Base-by-base conservation (phyloP, 441 rosid genomes). In the Breynia disticha region DNA sequence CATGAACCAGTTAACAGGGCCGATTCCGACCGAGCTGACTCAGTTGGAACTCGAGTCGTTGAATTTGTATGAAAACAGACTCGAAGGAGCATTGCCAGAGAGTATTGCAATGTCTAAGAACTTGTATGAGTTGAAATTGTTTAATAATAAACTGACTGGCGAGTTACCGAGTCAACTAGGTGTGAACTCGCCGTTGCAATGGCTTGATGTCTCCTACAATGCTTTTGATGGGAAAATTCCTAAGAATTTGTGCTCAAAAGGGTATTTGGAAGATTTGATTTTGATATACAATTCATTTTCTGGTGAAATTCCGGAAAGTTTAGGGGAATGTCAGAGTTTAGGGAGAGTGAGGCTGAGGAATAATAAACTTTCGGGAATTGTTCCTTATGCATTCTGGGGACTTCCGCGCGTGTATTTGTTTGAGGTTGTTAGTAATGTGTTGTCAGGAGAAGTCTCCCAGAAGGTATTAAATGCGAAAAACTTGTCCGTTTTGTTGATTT, bases 351-450 rank as follows among this genome's bases (percentile, higher is more conserved):
- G 99, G 57, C 63, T 94, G 41, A 79, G 78, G 8, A 64, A 62
- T 62, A 94, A 94, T 64, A 67, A 39, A 53, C 71, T 94, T 12
- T 71, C 87, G 11, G 99, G 97, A 10, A 59, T 56, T 17, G 79
- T 94, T 50, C 96, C 99, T 9, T 37, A 61, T 4, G 79, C 75
- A 2, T 67, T 93, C 45, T 93, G 97, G 98, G 97, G 98, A n/a
- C 76, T 93, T 48, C 93, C 97, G 10, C 71, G 69, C 6, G 80
- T 89, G 5, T 77, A 75, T 68, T 68, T 93, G 74, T 72, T 89
- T 28, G 96, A 86, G 63, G 81, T 89, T 0, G 61, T 39, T 9
- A 72, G 67, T 17, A 89, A 89, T 62, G 72, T 76, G 12, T 75
- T 94, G 7, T 70, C 95, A 0, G 99, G 99, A 2, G 56, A 73